A percentile compares a stretch with the other conserved stretches of the same genome.
Evolutionary conservation across 225 moss, liverwort and hornwort genomes (phyloP).

Genomic region (Anthoceros angustus): DNA sequence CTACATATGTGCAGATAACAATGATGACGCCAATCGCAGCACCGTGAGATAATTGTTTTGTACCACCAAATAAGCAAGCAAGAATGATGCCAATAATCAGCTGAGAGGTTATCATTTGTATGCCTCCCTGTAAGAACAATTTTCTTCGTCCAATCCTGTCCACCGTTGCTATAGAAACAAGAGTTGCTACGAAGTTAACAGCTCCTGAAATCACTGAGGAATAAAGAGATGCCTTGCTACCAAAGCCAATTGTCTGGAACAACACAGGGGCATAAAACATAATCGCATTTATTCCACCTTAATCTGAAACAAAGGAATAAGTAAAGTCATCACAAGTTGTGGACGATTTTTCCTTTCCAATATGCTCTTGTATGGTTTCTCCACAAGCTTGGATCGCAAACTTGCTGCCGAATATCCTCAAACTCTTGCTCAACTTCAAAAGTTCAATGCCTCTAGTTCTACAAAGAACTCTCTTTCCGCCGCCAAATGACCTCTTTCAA

Average conservation of each 20-base stretch:
- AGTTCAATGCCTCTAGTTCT: constrained; percentile 11
- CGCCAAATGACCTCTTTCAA: constrained; percentile 10
- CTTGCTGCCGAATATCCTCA: constrained; percentile 19
- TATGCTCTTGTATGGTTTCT: constrained; percentile 36
- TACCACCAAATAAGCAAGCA: background rate
- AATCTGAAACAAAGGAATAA: constrained; percentile 50
- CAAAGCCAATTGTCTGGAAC: constrained; percentile 47
- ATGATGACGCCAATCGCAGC: constrained; percentile 22
- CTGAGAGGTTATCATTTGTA: constrained; percentile 52
- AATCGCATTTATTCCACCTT: constrained; percentile 54
- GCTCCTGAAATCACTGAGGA: constrained; percentile 44
- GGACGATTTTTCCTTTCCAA: constrained; percentile 32
- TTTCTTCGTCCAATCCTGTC: constrained; percentile 45
- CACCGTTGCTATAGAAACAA: constrained; percentile 37
- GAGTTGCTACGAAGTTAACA: constrained; percentile 41
- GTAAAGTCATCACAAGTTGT: constrained; percentile 40
- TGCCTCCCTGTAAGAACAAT: constrained; percentile 40
- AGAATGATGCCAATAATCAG: constrained; percentile 9
- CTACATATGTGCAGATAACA: constrained; percentile 32
- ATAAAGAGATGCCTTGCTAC: constrained; percentile 34
- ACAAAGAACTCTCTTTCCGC: constrained; percentile 11
- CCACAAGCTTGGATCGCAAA: constrained; percentile 7
- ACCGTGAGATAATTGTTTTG: constrained; percentile 10
- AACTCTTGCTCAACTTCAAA: constrained; percentile 12
- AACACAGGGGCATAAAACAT: constrained; percentile 15